phyloP scores from a whole-genome alignment of 495 filamentous ascomycete genomes.

The Xylaria sp. region DNA sequence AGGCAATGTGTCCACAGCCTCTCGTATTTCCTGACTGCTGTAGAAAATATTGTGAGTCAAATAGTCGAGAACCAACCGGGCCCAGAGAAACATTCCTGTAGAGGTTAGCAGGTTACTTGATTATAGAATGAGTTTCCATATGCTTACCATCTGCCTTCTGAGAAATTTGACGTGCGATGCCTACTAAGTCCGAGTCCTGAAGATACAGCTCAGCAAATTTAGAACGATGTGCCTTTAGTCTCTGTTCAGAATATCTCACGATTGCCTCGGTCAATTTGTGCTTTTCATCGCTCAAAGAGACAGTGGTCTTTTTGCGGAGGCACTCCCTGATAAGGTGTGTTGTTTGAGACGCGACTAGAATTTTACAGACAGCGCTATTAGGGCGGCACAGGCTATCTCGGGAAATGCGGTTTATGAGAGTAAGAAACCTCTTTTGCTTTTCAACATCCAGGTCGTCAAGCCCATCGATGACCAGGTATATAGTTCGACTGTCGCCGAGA shows the following conservation, averaged over 20 bases:
- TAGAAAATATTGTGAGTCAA: slow-evolving; percentile 41
- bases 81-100: slow-evolving; percentile 45
- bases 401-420: slow-evolving; percentile 33
- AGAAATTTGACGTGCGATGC: slow-evolving; percentile 26
- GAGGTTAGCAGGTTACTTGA: slow-evolving; percentile 13
- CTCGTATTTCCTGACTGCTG: slow-evolving; percentile 33
- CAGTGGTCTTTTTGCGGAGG: slow-evolving; percentile 26
- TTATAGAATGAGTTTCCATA: not conserved
- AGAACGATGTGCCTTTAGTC: slow-evolving; percentile 25
- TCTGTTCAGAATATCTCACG: slow-evolving; percentile 28
- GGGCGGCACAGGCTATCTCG: slow-evolving; percentile 10
- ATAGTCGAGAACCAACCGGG: slow-evolving; percentile 44
- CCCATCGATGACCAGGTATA: slow-evolving; percentile 39
- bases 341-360: slow-evolving; percentile 5
- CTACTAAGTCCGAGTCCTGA: slow-evolving; percentile 22
- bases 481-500: slow-evolving; percentile 18
- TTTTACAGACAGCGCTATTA: slow-evolving; percentile 2
- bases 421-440: slow-evolving; percentile 36
- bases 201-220: slow-evolving; percentile 35
- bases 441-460: slow-evolving; percentile 42
- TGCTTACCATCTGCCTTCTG: slow-evolving; percentile 38
- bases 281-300: slow-evolving; percentile 43
- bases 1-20: slow-evolving; percentile 36
- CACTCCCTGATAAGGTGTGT: slow-evolving; percentile 1
- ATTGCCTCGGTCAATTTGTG: slow-evolving; percentile 33